Base-by-base conservation (phyloP, 352 stramenopile species). In the Plasmopara halstedii region DNA sequence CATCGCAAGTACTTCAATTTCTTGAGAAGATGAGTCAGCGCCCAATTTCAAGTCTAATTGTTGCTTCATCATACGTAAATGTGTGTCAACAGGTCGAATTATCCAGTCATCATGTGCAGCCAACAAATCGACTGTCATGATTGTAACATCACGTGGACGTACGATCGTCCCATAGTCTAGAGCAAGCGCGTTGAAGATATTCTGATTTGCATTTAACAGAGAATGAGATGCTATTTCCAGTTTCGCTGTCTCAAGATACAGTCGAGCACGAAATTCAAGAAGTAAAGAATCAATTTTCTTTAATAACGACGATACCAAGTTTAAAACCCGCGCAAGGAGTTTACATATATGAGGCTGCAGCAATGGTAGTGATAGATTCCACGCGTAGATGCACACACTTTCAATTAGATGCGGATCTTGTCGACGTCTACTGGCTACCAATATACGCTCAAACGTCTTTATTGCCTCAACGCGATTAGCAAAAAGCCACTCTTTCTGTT, bases 171-270 rank as follows among this genome's bases (percentile, higher is more conserved):
- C 57, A 31, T 91, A 91, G 48, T 94, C 85, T 19, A 89, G 45
- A 19, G 37, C 44, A 2, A 90, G 48, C 17, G 73, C 80, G 46
- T 87, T 78, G 10, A 50, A 71, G 1, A 83, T 62, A 25, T 83
- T 81, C 3, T 53, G 40, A 19, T 72, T 67, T 0, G 87, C 86
- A 38, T 95, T 95, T n/a, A 56, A 65, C 6, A 95, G 50, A 45
- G 94, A 95, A 38, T 96, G 82, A 2, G 68, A 74, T 1, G 52
- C 55, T n/a, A 94, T 50, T 32, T 97, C 84, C n/a, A 93, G 67
- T 46, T 93, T 94, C 3, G 71, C 67, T 0, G 92, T 58, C 62
- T 97, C 87, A 14, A 95, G 47, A 42, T 92, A 70, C 7, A 96
- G 46, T 18, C 89, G 70, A 7, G 83, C 78, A 18, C 86, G 82